Evolutionary conservation across 352 stramenopile species (phyloP), one percentile per base, ranked within the genome.

Genomic region (Globisporangium parvum): DNA sequence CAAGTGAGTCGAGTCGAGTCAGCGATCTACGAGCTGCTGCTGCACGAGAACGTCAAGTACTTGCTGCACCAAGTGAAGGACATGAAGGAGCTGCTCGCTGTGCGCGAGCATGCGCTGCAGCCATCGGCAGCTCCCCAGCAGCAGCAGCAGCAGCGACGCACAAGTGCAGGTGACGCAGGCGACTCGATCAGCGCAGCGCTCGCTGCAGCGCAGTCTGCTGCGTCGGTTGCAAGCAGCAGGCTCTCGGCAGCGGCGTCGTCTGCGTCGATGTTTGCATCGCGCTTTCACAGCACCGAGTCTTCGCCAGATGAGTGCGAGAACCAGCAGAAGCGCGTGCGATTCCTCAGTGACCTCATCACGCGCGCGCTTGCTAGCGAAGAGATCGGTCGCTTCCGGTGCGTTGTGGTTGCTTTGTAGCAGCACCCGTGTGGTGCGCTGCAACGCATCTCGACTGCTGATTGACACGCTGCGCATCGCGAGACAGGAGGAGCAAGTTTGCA

Each of bases 41-140:
- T 91, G 28, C 70, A 88, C 44, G 80, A 87, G 57, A 73, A 69
- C 46, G 51, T 85, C 60, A 83, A 81, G 53, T 91, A 88, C 55
- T 58, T 91, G 52, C 65, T 72, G 6, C 65, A 71, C 31, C 80
- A 91, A 60, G 61, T 70, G 28, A 72, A 62, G 11, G 77, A 71
- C 42, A 71, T 91, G 57, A 85, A 82, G 57, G 77, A 87, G n/a
- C 54, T 91, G 35, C 60, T 88, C 1, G 28, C 47, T 2, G 63
- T 75, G 24, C 77, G 77, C 24, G 77, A 87, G 17, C 58, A 70
- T 0, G 63, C 70, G 0, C n/a, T 75, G 18, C 49, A 70, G 21
- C 15, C 55, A 31, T 50, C 44, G 14, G 39, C 14, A 2, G 24
- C 24, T 3, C n/a, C 31, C 18, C 44, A 41, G 35, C 21, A 42